phyloP scores from a whole-genome alignment of 345 rosid species.

The Aurinia saxatilis region DNA sequence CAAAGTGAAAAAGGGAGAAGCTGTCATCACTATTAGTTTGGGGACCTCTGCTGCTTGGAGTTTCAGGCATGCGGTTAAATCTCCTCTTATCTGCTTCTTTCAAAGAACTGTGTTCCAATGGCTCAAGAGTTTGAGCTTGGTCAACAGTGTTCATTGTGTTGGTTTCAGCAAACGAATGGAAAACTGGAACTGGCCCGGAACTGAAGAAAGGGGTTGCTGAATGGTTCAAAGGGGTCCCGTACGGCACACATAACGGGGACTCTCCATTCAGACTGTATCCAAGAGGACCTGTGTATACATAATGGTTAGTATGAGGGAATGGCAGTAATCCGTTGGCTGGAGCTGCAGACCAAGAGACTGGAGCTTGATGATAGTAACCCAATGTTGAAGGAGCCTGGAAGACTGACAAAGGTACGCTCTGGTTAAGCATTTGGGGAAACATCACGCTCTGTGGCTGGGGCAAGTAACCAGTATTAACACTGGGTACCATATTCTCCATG shows the following conservation, averaged over 20 bases:
- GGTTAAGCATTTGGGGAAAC: constrained; percentile 46
- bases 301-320: constrained; percentile 51
- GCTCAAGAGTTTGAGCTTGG: constrained; percentile 29
- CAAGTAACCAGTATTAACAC: constrained; percentile 24
- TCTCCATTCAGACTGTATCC: constrained; percentile 58
- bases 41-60: constrained; percentile 26
- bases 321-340: constrained; percentile 56
- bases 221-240: constrained; percentile 44
- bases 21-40: constrained; percentile 30
- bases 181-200: constrained; percentile 45
- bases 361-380: constrained; percentile 79
- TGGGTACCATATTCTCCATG: constrained; percentile 34
- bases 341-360: constrained; percentile 69
- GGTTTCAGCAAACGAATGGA: constrained; percentile 45
- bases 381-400: constrained; percentile 59
- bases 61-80: constrained; percentile 5
- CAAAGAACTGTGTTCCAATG: constrained; percentile 20
- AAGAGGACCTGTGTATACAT: constrained; percentile 51
- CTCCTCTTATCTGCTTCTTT: constrained; percentile 33
- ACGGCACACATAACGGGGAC: constrained; percentile 60
- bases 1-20: constrained; percentile 90
- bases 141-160: constrained; percentile 37
- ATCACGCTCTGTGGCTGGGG: constrained; percentile 35
- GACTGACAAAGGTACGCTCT: constrained; percentile 47
- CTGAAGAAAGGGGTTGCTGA: constrained; percentile 39